Conservation (phyloP, 371 early-diverging fungal genomes). For the Sporodiniella umbellata region DNA sequence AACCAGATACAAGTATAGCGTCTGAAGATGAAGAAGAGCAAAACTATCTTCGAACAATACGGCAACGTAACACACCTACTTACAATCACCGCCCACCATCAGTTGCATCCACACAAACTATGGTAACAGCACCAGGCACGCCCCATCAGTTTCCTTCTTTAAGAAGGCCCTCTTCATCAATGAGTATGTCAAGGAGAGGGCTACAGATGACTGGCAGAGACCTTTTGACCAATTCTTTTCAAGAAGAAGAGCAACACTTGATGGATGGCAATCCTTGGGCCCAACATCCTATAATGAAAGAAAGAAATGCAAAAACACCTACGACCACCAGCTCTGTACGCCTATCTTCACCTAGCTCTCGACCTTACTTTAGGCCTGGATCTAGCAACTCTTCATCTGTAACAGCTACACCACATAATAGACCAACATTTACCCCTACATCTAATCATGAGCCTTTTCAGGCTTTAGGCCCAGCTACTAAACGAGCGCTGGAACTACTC, state of each 20-base stretch:
- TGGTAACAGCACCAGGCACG: conserved; percentile 22
- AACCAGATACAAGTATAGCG: conserved; percentile 4
- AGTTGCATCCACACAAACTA: conserved; percentile 20
- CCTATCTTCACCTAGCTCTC: conserved; percentile 1
- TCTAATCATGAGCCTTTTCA: conserved; percentile 3
- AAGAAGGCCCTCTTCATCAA: not conserved
- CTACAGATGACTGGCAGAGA: not conserved
- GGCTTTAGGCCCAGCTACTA: conserved; percentile 40
- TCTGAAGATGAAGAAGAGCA: conserved; percentile 31
- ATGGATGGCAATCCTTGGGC: conserved; percentile 30
- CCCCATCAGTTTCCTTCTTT: conserved; percentile 9
- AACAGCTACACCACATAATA: conserved; percentile 29
- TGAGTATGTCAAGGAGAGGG: not conserved
- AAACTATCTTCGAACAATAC: conserved; percentile 21
- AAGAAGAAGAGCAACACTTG: conserved; percentile 10
- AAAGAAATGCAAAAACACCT: not conserved
- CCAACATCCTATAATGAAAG: conserved; percentile 1
- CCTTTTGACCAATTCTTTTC: not conserved
- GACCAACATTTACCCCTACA: conserved; percentile 7
- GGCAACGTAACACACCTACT: conserved; percentile 8
- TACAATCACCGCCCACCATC: conserved; percentile 14
- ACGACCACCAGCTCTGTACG: not conserved
- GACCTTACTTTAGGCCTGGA: conserved; percentile 8
- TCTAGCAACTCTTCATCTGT: conserved; percentile 37
- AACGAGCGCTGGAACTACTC: conserved; percentile 42